Evolutionary conservation across 1,139 yeast species (phyloP).

Genomic region (Petasospora fabianii): DNA sequence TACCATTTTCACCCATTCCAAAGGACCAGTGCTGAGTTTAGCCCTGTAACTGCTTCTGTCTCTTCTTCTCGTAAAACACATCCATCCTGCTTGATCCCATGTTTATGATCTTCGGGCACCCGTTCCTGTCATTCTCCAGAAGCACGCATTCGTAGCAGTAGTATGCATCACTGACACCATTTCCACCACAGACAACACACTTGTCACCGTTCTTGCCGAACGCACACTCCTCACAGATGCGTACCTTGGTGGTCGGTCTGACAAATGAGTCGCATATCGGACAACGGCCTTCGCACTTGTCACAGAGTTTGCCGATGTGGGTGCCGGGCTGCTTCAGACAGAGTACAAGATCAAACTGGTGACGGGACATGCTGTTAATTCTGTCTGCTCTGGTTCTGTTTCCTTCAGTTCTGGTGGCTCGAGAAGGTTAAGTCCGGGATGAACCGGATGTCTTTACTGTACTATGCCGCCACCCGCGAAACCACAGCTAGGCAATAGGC

Average conservation of each 20-base stretch:
- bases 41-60: conserved; percentile 24
- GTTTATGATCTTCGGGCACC: conserved; percentile 84
- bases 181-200: conserved; percentile 72
- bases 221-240: conserved; percentile 84
- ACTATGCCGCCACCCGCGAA: conserved; percentile 1
- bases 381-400: no score
- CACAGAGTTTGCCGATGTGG: conserved; percentile 65
- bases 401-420: no score
- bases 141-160: conserved; percentile 87
- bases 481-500: background rate
- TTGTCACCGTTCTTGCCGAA: conserved; percentile 60
- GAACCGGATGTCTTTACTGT: background rate
- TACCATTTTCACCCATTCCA: no score
- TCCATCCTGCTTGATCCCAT: conserved; percentile 75
- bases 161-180: conserved; percentile 65
- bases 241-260: conserved; percentile 65
- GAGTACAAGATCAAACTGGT: conserved; percentile 80
- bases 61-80: conserved; percentile 57
- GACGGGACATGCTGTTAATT: conserved; percentile 65
- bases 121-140: conserved; percentile 80
- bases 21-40: no score
- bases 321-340: conserved; percentile 88
- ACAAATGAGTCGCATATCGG: conserved; percentile 89
- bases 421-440: no score
- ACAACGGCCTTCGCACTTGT: conserved; percentile 87